phyloP scores from a whole-genome alignment of 768 basidiomycete genomes.

The Lactifluus volemus region DNA sequence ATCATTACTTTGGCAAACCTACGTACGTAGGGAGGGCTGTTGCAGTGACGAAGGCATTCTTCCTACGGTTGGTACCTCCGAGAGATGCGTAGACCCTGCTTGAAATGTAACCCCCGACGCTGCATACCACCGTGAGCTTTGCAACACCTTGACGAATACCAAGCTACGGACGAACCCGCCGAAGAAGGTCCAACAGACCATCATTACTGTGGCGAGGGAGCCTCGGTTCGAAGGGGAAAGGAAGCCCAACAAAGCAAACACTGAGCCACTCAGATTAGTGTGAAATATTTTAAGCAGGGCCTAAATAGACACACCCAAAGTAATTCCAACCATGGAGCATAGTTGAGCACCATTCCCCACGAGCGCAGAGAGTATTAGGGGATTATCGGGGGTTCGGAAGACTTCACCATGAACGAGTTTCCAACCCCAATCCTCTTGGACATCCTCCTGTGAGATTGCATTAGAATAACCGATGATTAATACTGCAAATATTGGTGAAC shows the following conservation, averaged over 20 bases:
- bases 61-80: conserved; percentile 67
- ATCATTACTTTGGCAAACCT: conserved; percentile 22
- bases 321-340: conserved; percentile 79
- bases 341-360: conserved; percentile 89
- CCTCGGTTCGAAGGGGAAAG: conserved; percentile 94
- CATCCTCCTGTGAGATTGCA: conserved; percentile 60
- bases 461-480: neutral
- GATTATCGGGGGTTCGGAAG: conserved; percentile 73
- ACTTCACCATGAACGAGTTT: conserved; percentile 96
- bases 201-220: conserved; percentile 86
- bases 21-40: conserved; percentile 75
- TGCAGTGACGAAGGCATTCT: conserved; percentile 82
- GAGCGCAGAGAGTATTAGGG: conserved; percentile 73
- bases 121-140: conserved; percentile 26
- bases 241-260: conserved; percentile 89
- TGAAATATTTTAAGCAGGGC: neutral
- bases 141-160: neutral
- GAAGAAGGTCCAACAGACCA: conserved; percentile 92
- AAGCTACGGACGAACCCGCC: conserved; percentile 47
- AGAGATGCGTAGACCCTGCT: conserved; percentile 74
- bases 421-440: conserved; percentile 98
- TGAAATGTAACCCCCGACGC: conserved; percentile 84
- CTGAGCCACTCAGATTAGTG: conserved; percentile 29
- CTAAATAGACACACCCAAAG: conserved; percentile 48
- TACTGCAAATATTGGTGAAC: conserved; percentile 19